A percentile compares a stretch with the other conserved stretches of the same genome.
Evolutionary conservation across 257 asterid species (phyloP).

Genomic region (Anisodus acutangulus): DNA sequence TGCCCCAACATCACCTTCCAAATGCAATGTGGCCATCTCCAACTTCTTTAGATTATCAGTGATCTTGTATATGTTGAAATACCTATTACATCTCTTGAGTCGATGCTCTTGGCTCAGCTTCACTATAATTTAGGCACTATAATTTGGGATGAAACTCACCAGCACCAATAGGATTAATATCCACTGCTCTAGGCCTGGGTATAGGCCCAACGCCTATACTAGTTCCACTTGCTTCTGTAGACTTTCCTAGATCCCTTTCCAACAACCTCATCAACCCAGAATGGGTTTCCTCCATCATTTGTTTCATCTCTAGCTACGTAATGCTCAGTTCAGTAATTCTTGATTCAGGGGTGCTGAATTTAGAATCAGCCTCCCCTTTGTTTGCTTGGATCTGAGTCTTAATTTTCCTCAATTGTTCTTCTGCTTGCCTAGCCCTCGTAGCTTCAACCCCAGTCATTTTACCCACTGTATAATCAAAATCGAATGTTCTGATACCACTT

Average conservation of each 20-base stretch:
- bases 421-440: background rate
- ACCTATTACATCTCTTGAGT: background rate
- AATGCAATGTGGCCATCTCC: background rate
- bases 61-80: background rate
- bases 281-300: background rate
- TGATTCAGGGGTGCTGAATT: background rate
- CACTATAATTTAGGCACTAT: background rate
- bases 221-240: too few species aligned
- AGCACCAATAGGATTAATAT: background rate
- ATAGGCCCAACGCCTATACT: background rate
- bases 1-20: background rate
- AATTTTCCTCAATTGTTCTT: background rate
- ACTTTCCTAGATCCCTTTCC: background rate
- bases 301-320: background rate
- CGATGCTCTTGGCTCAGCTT: background rate
- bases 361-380: background rate
- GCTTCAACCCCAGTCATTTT: background rate
- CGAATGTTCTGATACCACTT: background rate
- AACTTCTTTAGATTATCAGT: background rate
- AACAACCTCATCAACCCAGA: background rate
- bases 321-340: background rate
- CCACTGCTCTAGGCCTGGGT: background rate
- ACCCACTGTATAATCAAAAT: background rate
- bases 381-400: background rate
- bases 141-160: background rate